Percentiles rank a stretch among this genome's conserved stretches.
Conservation (phyloP, 106 monocot species). For the Dendrobium huoshanense region DNA sequence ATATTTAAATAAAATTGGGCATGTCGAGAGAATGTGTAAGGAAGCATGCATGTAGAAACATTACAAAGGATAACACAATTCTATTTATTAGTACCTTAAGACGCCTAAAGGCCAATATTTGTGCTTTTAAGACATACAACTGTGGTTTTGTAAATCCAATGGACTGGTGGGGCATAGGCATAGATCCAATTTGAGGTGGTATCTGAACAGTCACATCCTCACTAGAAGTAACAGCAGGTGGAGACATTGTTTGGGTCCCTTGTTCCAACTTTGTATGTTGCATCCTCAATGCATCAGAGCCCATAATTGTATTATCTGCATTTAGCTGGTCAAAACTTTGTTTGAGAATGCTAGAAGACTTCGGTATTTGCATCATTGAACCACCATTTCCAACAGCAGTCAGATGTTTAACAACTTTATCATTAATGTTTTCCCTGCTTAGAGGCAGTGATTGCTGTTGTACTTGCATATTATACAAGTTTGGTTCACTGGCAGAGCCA, state of each 20-base stretch:
- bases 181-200: conserved; percentile 30
- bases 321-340: conserved; percentile 23
- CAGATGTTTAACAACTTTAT: conserved; percentile 25
- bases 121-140: conserved; percentile 87
- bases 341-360: conserved; percentile 26
- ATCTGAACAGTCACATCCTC: conserved; percentile 17
- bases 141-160: conserved; percentile 83
- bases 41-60: background rate
- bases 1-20: background rate
- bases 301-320: conserved; percentile 21
- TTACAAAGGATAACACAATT: background rate
- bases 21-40: background rate
- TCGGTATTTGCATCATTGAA: conserved; percentile 32
- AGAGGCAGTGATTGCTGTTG: conserved; percentile 31
- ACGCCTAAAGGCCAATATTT: conserved; percentile 91
- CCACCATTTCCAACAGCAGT: conserved; percentile 27
- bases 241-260: conserved; percentile 20
- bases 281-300: conserved; percentile 34
- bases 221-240: conserved; percentile 22
- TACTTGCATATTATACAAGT: conserved; percentile 22
- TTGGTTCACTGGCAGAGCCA: conserved; percentile 7
- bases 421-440: conserved; percentile 34
- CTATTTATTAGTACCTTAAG: conserved; percentile 54
- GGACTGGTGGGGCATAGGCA: conserved; percentile 23
- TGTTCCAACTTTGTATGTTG: conserved; percentile 51